Conservation (phyloP, 257 asterid genomes). For the Paraleonurus japonicus region DNA sequence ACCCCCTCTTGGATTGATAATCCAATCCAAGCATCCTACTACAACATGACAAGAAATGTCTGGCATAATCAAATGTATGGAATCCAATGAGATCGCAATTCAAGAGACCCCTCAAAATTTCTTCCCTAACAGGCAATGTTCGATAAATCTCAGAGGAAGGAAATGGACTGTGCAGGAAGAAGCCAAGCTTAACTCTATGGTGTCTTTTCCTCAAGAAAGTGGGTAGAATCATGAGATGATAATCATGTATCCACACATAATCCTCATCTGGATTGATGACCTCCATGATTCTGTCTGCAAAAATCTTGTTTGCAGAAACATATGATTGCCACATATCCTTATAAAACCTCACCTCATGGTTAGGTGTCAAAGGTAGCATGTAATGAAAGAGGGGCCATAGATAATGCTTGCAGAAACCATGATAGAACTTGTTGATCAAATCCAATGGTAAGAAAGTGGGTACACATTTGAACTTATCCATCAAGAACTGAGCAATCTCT, state of each 20-base stretch:
- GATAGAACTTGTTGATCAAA: constrained; percentile 56
- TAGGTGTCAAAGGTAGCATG: constrained; percentile 70
- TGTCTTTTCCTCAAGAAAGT: constrained; percentile 74
- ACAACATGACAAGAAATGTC: constrained; percentile 91
- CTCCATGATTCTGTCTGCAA: constrained; percentile 82
- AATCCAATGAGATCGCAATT: constrained; percentile 90
- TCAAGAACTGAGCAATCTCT: constrained; percentile 57
- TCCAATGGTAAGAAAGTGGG: constrained; percentile 70
- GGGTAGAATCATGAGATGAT: constrained; percentile 81
- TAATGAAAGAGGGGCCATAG: constrained; percentile 91
- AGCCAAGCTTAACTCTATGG: constrained; percentile 65
- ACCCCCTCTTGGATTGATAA: constrained; percentile 84
- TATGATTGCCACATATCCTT: constrained; percentile 69
- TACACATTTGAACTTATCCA: constrained; percentile 71
- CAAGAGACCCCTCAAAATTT: constrained; percentile 73
- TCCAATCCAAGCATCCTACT: constrained; percentile 92
- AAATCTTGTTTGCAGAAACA: constrained; percentile 75
- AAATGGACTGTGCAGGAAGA: constrained; percentile 73
- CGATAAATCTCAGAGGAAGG: constrained; percentile 87
- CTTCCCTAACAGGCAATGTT: constrained; percentile 88
- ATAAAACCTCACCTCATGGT: constrained; percentile 71
- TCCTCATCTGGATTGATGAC: constrained; percentile 79
- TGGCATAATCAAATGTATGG: constrained; percentile 94
- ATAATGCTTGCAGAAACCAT: constrained; percentile 91
- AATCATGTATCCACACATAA: constrained; percentile 87